A percentile compares a stretch with the other conserved stretches of the same genome.
phyloP scores from a whole-genome alignment of 2,329 filamentous ascomycete genomes.

The Shiraia sp. region DNA sequence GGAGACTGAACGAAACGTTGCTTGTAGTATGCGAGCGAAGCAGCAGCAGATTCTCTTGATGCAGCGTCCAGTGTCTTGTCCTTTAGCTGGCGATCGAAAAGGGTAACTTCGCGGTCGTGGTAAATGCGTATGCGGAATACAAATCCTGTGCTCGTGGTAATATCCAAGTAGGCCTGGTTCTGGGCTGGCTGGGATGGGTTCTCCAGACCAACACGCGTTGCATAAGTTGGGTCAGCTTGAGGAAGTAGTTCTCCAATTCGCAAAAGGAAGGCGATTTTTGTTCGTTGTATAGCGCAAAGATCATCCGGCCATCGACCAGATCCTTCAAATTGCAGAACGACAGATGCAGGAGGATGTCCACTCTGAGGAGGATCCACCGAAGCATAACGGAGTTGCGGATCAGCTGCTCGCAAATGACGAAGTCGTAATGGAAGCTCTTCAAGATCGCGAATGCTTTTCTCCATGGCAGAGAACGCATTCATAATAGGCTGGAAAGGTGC shows the following conservation, averaged over 20 bases:
- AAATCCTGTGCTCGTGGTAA: conserved; percentile 71
- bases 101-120: conserved; percentile 80
- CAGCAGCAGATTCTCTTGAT: conserved; percentile 69
- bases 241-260: conserved; percentile 75
- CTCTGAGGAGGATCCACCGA: conserved; percentile 62
- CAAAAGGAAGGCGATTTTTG: conserved; percentile 84
- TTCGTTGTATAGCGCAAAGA: conserved; percentile 85
- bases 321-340: conserved; percentile 88
- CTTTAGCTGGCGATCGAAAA: conserved; percentile 78
- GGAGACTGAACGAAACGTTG: conserved; percentile 73
- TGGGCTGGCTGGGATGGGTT: conserved; percentile 69
- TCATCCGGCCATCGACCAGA: conserved; percentile 95
- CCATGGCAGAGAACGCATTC: conserved; percentile 72
- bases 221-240: conserved; percentile 62
- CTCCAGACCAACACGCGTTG: conserved; percentile 77
- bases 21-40: conserved; percentile 71
- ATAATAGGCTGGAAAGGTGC: conserved; percentile 69
- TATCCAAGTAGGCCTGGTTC: conserved; percentile 82
- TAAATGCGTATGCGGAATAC: conserved; percentile 85
- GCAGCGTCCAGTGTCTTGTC: conserved; percentile 70
- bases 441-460: conserved; percentile 75
- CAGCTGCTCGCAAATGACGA: conserved; percentile 75
- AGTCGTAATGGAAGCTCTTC: conserved; percentile 87
- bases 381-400: conserved; percentile 73
- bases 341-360: conserved; percentile 65